Base-by-base conservation (phyloP, 2,329 filamentous ascomycete species). In the Chaetomiaceae sp. region DNA sequence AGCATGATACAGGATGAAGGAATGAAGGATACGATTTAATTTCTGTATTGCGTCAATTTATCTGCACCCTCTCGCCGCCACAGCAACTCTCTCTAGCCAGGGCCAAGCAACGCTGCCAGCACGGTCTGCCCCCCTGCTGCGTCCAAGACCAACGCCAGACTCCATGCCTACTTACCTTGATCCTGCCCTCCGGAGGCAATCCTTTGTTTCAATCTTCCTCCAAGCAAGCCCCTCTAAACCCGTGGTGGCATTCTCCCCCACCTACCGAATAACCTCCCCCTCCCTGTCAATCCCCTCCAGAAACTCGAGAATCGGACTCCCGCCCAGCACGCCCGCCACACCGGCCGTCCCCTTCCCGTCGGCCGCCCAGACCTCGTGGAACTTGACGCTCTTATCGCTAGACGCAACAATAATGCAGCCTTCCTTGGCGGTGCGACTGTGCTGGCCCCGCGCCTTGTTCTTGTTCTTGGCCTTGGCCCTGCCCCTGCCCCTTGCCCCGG, bases 321-420 rank as follows among this genome's bases (percentile, higher is more conserved):
- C 88, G 12, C 88, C 89, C 22, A 96, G 73, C 58, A 89, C 74
- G 2, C 88, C 83, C 38, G 73, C 75, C 14, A 77, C 75, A 9
- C 71, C 69, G 20, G 74, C 69, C 19, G 76, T 80, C 8, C 74
- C 72, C 64, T 80, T 85, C 61, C 73, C 76, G 37, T 78, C 74
- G 2, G 81, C 80, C n/a, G 80, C 79, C 94, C 91, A 97, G 11
- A 99, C 84, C 72, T 97, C 91, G 69, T 97, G 91, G 64, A 97
- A 97, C 66, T 94, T 94, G 69, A 97, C 87, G 62, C 83, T 95
- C 66, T 90, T 86, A 70, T 97, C 91, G 65, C 91, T 96, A 39
- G 89, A 88, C 15, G 91, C 92, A 49, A 99, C 87, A 17, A 96
- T 88, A 61, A 99, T 85, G 66, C 91, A 95, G 0, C 88, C 89